Conservation (phyloP, 208 protist genomes). For the Leishmania guyanensis region DNA sequence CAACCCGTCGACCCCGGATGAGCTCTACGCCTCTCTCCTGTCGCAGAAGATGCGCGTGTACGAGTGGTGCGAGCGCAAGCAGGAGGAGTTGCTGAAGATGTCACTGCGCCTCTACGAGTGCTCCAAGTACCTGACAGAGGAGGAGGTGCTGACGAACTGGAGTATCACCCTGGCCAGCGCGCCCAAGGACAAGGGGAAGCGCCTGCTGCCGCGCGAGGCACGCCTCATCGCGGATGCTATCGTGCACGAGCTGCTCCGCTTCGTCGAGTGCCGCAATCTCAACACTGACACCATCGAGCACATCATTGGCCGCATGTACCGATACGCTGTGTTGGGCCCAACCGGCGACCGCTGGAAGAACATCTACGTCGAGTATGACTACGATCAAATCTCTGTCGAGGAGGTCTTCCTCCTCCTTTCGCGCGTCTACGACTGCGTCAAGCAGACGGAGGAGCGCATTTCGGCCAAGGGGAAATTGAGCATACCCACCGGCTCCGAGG, state of each 20-base stretch:
- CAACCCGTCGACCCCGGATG: slow-evolving; percentile 78
- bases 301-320: slow-evolving; percentile 87
- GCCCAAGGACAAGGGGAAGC: slow-evolving; percentile 8
- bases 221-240: slow-evolving; percentile 72
- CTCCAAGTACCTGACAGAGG: slow-evolving; percentile 64
- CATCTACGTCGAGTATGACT: slow-evolving; percentile 65
- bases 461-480: slow-evolving; percentile 50
- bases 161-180: slow-evolving; percentile 34
- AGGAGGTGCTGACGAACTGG: slow-evolving; percentile 47
- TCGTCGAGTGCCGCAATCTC: slow-evolving; percentile 83
- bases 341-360: slow-evolving; percentile 84
- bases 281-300: slow-evolving; percentile 89
- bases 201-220: slow-evolving; percentile 59
- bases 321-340: slow-evolving; percentile 81
- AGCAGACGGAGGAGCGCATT: slow-evolving; percentile 66
- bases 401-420: slow-evolving; percentile 77
- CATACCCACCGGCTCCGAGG: slow-evolving; percentile 63
- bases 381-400: slow-evolving; percentile 60
- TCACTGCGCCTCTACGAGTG: slow-evolving; percentile 59
- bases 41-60: slow-evolving; percentile 74
- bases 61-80: slow-evolving; percentile 73
- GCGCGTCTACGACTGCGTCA: slow-evolving; percentile 79
- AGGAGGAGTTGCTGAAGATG: slow-evolving; percentile 60
- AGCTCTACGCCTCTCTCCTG: slow-evolving; percentile 74
- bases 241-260: slow-evolving; percentile 80